Evolutionary conservation across 1,284 basidiomycete genomes (phyloP).

Genomic region (Ganoderma lingzhi): DNA sequence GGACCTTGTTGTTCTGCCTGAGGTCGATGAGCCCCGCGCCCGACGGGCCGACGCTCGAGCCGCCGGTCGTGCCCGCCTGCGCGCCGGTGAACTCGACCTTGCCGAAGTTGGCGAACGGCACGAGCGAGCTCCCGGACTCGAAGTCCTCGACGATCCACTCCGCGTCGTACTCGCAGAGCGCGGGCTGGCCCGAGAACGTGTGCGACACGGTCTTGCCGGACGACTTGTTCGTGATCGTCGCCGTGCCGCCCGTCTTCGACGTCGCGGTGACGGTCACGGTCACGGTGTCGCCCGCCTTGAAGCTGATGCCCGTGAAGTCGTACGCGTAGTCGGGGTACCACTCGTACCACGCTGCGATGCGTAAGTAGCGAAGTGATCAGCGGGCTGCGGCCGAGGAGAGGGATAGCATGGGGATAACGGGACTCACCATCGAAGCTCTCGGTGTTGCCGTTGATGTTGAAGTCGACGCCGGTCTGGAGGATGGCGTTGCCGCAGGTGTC

Average conservation of each 20-base stretch:
- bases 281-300: slow-evolving; percentile 42
- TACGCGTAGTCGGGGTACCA: slow-evolving; percentile 47
- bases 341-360: slow-evolving; percentile 45
- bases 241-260: slow-evolving; percentile 38
- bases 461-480: slow-evolving; percentile 41
- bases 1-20: slow-evolving; percentile 39
- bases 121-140: slow-evolving; percentile 37
- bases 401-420: not conserved
- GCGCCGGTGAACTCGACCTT: slow-evolving; percentile 39
- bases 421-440: slow-evolving; percentile 39
- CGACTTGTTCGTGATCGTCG: slow-evolving; percentile 41
- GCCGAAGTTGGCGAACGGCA: slow-evolving; percentile 49
- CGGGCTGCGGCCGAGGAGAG: too few relatives aligned
- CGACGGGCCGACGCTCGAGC: slow-evolving; percentile 30
- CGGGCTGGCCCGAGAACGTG: slow-evolving; percentile 40
- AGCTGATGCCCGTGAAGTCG: slow-evolving; percentile 44
- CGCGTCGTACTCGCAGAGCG: slow-evolving; percentile 44
- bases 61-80: slow-evolving; percentile 19
- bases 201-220: slow-evolving; percentile 41
- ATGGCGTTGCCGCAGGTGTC: slow-evolving; percentile 32
- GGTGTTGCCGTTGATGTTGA: slow-evolving; percentile 35
- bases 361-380: not conserved
- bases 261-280: slow-evolving; percentile 42
- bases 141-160: slow-evolving; percentile 46
- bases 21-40: slow-evolving; percentile 43